Percentiles rank a stretch among this genome's conserved stretches.
Evolutionary conservation across 2,329 filamentous ascomycete genomes (phyloP).

Genomic region (Madurella fahalii): DNA sequence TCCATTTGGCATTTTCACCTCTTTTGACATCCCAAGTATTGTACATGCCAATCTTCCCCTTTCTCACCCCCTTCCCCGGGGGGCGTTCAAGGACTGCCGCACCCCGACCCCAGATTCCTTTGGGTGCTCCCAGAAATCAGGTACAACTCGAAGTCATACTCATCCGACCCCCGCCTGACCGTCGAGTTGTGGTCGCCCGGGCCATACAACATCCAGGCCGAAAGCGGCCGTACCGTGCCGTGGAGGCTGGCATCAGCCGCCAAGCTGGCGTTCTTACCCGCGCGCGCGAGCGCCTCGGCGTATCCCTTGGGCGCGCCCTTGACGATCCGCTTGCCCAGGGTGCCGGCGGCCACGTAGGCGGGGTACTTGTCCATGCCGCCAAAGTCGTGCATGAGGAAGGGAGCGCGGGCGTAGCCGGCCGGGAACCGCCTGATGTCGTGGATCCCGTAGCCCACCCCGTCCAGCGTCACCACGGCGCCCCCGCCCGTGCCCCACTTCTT

Average conservation of each 20-base stretch:
- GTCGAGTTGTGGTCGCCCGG: conserved; percentile 28
- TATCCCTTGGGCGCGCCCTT: conserved; percentile 25
- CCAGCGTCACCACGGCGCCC: conserved; percentile 18
- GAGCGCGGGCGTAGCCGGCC: conserved; percentile 38
- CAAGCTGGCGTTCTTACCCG: conserved; percentile 10
- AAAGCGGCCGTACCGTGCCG: conserved; percentile 34
- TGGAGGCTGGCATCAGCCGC: conserved; percentile 15
- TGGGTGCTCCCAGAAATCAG: neutral
- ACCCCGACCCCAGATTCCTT: neutral
- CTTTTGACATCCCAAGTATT: too few relatives aligned
- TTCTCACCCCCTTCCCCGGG: too few relatives aligned
- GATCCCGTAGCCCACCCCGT: conserved; percentile 27
- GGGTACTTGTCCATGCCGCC: conserved; percentile 27
- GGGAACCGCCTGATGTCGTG: conserved; percentile 20
- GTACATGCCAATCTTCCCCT: too few relatives aligned
- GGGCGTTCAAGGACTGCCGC: neutral
- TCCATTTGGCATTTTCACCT: too few relatives aligned
- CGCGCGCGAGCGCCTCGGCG: conserved; percentile 33
- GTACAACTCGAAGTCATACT: neutral
- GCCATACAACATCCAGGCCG: conserved; percentile 40
- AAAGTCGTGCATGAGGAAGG: conserved; percentile 36
- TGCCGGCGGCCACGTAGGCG: conserved; percentile 38
- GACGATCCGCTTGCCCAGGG: conserved; percentile 27
- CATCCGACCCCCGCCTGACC: neutral
- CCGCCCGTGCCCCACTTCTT: conserved; percentile 14